Evolutionary conservation across 306 rosid genomes (phyloP), one percentile per base, ranked within the genome.

Genomic region (Quercus cerris): DNA sequence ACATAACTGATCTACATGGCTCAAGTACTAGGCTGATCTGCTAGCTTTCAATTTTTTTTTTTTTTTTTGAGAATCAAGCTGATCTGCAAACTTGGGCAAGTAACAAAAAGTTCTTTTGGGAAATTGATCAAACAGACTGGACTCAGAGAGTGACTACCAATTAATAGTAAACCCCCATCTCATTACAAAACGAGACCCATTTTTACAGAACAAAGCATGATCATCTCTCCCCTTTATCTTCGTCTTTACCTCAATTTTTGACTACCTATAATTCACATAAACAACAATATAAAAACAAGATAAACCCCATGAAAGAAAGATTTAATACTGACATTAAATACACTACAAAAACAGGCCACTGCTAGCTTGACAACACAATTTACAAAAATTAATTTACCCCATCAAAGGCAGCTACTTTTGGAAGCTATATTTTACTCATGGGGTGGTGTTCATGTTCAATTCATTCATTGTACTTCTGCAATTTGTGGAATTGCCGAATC

Each of bases 381-480:
- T 6, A 49, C 54, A 49, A 19, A 64, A 19, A 64, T 5, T 18
- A 64, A 6, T 15, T 35, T 4, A 30, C 19, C 10, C 7, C 14
- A 28, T 5, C 15, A 28, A 30, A 9, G 17, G 70, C 46, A 27
- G 17, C 44, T 64, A 64, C 44, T 64, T 64, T 64, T 64, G 22
- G 20, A 15, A n/a, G 70, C 54, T 49, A 49, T 2, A 12, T 49
- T 49, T 49, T 12, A 3, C 54, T 49, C 54, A 49, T 10, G 54
- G 54, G 5, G 5, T 3, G 17, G 54, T 11, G 17, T 12, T 49
- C 54, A 49, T 3, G 54, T 49, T 49, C 54, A 12, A 49, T 0
- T 2, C 14, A 49, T 31, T 82, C 76, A 83, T 23, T 67, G 76
- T 1, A 78, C 75, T 1, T 75, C 71, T 25, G 78, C 75, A 46